These are phyloP conservation scores for Datura wrightii DNA, from an alignment of 257 asterid species.

Conservation along the genomic window DNA sequence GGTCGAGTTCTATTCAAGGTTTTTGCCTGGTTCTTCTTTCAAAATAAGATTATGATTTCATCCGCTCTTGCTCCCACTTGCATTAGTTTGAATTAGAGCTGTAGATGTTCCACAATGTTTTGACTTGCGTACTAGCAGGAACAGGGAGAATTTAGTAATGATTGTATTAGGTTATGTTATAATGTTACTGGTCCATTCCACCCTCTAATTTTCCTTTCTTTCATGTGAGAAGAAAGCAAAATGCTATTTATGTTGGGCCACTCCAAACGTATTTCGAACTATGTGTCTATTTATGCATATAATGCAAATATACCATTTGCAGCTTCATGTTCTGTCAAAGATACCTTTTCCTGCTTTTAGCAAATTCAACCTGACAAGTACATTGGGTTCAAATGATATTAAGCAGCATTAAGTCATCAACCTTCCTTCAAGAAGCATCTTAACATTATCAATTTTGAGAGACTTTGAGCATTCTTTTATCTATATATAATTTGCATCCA, in stretches of 20 bases:
- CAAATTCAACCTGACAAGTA: not conserved
- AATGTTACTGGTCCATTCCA: not conserved
- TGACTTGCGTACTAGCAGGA: not conserved
- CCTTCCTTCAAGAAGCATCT: constrained; percentile 21
- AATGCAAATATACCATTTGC: constrained; percentile 1
- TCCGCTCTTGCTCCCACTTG: not conserved
- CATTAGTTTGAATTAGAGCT: constrained; percentile 12
- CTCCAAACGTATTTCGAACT: not conserved
- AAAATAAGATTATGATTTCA: constrained; percentile 20
- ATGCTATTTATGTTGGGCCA: constrained; percentile 2
- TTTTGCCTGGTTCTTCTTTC: constrained; percentile 7
- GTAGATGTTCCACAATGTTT: constrained; percentile 5
- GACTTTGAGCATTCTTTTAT: not conserved
- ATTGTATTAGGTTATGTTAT: constrained; percentile 12
- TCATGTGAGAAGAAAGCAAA: not conserved
- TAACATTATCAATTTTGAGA: constrained; percentile 11
- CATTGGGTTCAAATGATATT: not conserved
- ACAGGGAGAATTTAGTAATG: not conserved
- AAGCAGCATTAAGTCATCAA: not conserved
- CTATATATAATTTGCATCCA: constrained; percentile 29
- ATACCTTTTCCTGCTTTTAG: not conserved
- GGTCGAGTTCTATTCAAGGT: not conserved
- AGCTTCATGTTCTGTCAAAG: constrained; percentile 16
- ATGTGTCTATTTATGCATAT: constrained; percentile 10
- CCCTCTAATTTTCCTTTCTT: not conserved